Conservation (phyloP, 345 rosid species). For the Bruguiera gymnorhiza region DNA sequence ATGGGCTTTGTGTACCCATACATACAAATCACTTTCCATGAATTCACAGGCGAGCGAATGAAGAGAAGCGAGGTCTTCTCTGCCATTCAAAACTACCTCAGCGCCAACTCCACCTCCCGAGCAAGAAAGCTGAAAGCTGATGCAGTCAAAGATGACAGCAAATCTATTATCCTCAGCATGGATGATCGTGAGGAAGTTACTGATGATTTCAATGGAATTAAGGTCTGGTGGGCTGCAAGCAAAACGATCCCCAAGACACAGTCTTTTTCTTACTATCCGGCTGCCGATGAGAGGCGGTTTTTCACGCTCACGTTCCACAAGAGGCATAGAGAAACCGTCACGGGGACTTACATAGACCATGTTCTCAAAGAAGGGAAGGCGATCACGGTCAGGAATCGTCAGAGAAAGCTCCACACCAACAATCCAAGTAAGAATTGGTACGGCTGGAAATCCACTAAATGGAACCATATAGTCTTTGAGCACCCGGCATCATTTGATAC, state of each 20-base stretch:
- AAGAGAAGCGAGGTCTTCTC: conserved; percentile 15
- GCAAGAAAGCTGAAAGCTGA: conserved; percentile 17
- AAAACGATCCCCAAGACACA: background rate
- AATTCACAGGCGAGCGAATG: conserved; percentile 8
- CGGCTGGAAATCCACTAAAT: conserved; percentile 13
- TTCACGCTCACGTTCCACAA: conserved; percentile 9
- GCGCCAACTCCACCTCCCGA: conserved; percentile 7
- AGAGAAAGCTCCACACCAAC: conserved; percentile 18
- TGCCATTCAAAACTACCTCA: conserved; percentile 23
- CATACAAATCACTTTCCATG: conserved; percentile 20
- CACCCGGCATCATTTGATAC: conserved; percentile 12
- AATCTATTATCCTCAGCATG: conserved; percentile 8
- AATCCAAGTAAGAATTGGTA: background rate
- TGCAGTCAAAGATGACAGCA: conserved; percentile 1
- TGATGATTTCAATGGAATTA: conserved; percentile 12
- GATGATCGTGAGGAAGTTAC: conserved; percentile 12
- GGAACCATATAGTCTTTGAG: conserved; percentile 9
- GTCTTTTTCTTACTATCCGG: conserved; percentile 1
- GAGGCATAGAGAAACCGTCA: background rate
- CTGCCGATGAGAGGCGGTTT: background rate
- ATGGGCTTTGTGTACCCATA: conserved; percentile 12
- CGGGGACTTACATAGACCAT: conserved; percentile 34
- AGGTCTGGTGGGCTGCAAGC: conserved; percentile 16
- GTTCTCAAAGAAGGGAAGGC: conserved; percentile 36
- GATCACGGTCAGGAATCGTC: conserved; percentile 14